Conservation (phyloP, 352 stramenopile species). For the Thalassiosira oceanica region DNA sequence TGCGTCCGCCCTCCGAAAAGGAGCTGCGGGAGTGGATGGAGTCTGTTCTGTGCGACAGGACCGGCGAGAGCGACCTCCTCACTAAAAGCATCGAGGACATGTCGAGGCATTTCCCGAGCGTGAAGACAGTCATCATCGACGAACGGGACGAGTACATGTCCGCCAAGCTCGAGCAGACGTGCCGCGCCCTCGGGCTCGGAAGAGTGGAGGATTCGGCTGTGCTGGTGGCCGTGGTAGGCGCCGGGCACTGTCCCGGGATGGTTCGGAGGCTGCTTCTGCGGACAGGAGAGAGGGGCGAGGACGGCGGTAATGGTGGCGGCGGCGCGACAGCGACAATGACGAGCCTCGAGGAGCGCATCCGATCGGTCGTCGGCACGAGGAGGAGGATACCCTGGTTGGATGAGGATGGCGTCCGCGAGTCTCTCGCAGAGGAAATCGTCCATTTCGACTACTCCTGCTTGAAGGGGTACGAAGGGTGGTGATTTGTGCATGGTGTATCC, state of each 20-base stretch:
- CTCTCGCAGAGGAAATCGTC: slow-evolving; percentile 33
- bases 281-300: not conserved
- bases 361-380: slow-evolving; percentile 36
- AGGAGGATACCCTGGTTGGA: slow-evolving; percentile 8
- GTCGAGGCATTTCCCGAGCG: slow-evolving; percentile 63
- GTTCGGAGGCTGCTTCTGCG: slow-evolving; percentile 20
- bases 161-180: slow-evolving; percentile 71
- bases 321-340: not conserved
- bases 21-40: slow-evolving; percentile 78
- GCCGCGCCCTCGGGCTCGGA: too few species aligned
- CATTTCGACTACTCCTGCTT: slow-evolving; percentile 49
- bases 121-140: slow-evolving; percentile 73
- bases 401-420: slow-evolving; percentile 25
- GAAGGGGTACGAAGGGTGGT: too few species aligned
- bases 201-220: slow-evolving; percentile 39
- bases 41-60: slow-evolving; percentile 64
- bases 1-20: slow-evolving; percentile 66
- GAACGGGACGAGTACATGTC: slow-evolving; percentile 79
- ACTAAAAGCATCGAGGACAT: slow-evolving; percentile 77
- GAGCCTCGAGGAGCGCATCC: slow-evolving; percentile 27
- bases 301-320: too few species aligned
- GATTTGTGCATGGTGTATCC: too few species aligned
- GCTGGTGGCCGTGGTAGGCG: slow-evolving; percentile 78
- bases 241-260: slow-evolving; percentile 73
- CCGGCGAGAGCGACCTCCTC: slow-evolving; percentile 66